Conservation (phyloP, 495 filamentous ascomycete species). For the Aspergillus egyptiacus region DNA sequence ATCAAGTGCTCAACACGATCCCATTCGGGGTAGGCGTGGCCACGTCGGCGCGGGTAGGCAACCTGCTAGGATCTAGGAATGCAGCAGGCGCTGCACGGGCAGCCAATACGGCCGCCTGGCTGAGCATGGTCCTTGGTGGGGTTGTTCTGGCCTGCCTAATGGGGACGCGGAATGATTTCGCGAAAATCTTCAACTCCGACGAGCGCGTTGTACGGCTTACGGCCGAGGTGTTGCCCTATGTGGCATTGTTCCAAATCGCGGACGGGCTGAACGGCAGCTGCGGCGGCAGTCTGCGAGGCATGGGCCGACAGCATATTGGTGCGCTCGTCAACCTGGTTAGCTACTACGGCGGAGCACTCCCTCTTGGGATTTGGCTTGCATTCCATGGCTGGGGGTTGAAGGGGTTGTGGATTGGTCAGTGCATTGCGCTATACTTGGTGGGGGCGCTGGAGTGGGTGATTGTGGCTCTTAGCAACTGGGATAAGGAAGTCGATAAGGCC, state of each 20-base stretch:
- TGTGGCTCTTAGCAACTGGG: constrained; percentile 74
- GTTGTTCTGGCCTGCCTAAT: constrained; percentile 69
- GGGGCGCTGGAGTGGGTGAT: constrained; percentile 75
- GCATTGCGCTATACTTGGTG: constrained; percentile 80
- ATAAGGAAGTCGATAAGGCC: constrained; percentile 67
- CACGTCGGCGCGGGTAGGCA: constrained; percentile 72
- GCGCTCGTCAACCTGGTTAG: constrained; percentile 84
- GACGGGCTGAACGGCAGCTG: constrained; percentile 85
- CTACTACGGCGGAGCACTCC: constrained; percentile 82
- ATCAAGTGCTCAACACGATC: constrained; percentile 88
- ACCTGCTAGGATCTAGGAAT: constrained; percentile 68
- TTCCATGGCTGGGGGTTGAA: constrained; percentile 84
- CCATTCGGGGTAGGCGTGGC: constrained; percentile 89
- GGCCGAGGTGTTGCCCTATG: constrained; percentile 76
- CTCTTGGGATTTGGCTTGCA: constrained; percentile 78
- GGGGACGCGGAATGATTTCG: constrained; percentile 68
- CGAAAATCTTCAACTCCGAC: constrained; percentile 80
- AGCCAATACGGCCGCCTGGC: constrained; percentile 70
- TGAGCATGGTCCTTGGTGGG: constrained; percentile 64
- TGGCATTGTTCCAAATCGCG: constrained; percentile 91
- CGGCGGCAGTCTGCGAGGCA: constrained; percentile 74
- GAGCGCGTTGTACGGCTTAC: constrained; percentile 66
- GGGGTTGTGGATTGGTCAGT: constrained; percentile 86
- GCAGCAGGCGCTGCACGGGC: constrained; percentile 63
- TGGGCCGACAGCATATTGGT: constrained; percentile 85